These are phyloP conservation scores for Arthrobotrys sinensis DNA, from an alignment of 2,329 filamentous ascomycete genomes.

Conservation along the genomic window DNA sequence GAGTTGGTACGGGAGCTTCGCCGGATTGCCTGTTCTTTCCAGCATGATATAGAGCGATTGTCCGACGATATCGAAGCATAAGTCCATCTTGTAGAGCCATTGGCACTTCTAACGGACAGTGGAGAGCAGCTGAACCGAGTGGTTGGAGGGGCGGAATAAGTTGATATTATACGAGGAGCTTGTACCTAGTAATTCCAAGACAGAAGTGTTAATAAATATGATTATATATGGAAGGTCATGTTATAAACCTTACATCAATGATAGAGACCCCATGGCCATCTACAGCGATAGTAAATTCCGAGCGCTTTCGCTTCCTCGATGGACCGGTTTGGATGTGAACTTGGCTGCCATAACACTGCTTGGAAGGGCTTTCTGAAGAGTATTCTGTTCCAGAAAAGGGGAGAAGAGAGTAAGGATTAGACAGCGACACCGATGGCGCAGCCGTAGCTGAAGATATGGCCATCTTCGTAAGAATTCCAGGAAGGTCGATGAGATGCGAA, in stretches of 20 bases:
- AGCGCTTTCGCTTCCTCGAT: constrained; percentile 58
- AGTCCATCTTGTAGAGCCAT: constrained; percentile 56
- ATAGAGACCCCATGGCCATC: constrained; percentile 58
- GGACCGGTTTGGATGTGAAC: constrained; percentile 44
- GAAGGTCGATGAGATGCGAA: constrained; percentile 29
- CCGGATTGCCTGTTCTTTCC: constrained; percentile 52
- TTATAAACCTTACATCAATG: constrained; percentile 38
- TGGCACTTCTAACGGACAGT: constrained; percentile 46
- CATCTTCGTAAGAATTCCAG: constrained; percentile 38
- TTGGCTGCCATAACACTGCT: constrained; percentile 51
- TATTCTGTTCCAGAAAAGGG: constrained; percentile 48
- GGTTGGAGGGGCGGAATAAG: constrained; percentile 55
- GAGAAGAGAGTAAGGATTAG: constrained; percentile 55
- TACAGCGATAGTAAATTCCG: constrained; percentile 56
- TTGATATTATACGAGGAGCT: constrained; percentile 59
- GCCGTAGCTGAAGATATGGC: constrained; percentile 54
- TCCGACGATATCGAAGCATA: constrained; percentile 55
- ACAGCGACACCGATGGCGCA: constrained; percentile 60
- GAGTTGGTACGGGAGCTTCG: constrained; percentile 56
- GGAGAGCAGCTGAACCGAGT: constrained; percentile 58
- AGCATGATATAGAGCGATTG: constrained; percentile 44
- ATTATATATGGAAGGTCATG: neutral
- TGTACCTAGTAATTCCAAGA: constrained; percentile 35
- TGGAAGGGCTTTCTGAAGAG: constrained; percentile 35
- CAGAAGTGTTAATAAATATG: neutral